Evolutionary conservation across 2,329 filamentous ascomycete species (phyloP), one percentile per base, ranked within the genome.

Genomic region (Neofusicoccum parvum): DNA sequence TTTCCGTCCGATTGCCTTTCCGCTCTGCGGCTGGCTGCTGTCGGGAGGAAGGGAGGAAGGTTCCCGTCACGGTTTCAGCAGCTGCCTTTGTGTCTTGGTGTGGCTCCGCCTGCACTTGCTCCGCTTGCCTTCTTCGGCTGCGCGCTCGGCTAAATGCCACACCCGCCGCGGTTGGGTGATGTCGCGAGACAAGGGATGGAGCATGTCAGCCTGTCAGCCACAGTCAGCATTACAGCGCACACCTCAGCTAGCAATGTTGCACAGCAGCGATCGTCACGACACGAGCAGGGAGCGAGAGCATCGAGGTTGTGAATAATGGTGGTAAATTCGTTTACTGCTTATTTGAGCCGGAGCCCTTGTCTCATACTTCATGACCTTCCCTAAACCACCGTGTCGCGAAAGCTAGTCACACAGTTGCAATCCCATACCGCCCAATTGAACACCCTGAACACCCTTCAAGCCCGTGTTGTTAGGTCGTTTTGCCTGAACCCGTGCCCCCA

Each of bases 401-500:
- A 62, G 59, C 48, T 51, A 51, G 59, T 62, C 59, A 62, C 59
- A 62, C 59, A 62, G 48, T 60, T 60, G 48, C 56, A 60, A 60
- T 60, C 41, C 23, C n/a, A 17, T 20, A 46, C 54, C 54, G 17
- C 54, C 54, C 56, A 60, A 60, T 60, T 17, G 37, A 58, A 60
- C 48, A 43, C 48, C 56, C 41, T 49, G 17, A 45, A 60, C 43
- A 46, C 43, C 56, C 27, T 20, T 60, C 56, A 60, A 48, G 45
- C 56, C 56, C 56, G 32, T 64, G 37, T 23, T 64, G 49, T n/a
- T 17, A 63, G 48, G 36, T 54, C 17, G 20, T 64, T 46, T 59
- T 46, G 54, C 39, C 54, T 20, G n/a, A 59, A 59, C 12, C 54
- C 54, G 54, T 46, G 39, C 39, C n/a, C 37, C 62, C 62, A 54